phyloP scores from a whole-genome alignment of 2,329 filamentous ascomycete species.

The Waltergamsia citrina region DNA sequence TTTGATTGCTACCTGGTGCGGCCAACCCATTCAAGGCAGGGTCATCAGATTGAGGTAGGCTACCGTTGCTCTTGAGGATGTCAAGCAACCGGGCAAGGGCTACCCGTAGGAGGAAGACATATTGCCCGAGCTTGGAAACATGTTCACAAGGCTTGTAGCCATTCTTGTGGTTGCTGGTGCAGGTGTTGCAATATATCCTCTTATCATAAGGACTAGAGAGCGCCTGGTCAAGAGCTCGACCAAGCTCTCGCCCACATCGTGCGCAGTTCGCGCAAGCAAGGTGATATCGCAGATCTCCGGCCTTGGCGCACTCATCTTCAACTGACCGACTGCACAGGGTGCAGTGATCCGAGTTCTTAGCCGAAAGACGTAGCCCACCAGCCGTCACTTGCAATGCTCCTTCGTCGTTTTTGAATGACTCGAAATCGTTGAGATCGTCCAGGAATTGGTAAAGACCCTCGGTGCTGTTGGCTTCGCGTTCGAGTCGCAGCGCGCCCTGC shows the following conservation, averaged over 20 bases:
- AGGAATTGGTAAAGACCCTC: constrained; percentile 77
- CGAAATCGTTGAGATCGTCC: constrained; percentile 75
- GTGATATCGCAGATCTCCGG: constrained; percentile 74
- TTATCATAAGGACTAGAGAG: constrained; percentile 59
- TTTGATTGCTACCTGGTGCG: constrained; percentile 8
- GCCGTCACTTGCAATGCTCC: constrained; percentile 55
- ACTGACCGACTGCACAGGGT: constrained; percentile 74
- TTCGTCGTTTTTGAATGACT: constrained; percentile 64
- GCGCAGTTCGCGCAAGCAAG: constrained; percentile 71
- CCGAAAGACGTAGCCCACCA: constrained; percentile 57
- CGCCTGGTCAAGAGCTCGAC: constrained; percentile 57
- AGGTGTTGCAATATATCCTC: constrained; percentile 62
- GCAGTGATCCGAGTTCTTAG: constrained; percentile 79
- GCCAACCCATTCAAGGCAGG: constrained; percentile 15
- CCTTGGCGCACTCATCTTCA: constrained; percentile 82
- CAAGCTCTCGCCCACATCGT: constrained; percentile 55
- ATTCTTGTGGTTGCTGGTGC: constrained; percentile 48
- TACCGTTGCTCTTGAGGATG: constrained; percentile 75
- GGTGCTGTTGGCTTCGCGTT: constrained; percentile 68
- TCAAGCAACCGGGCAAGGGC: constrained; percentile 83
- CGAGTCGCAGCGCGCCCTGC: constrained; percentile 83
- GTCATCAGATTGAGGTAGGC: constrained; percentile 71
- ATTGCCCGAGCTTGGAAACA: constrained; percentile 84
- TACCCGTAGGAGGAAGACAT: constrained; percentile 85
- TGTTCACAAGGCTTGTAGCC: constrained; percentile 50